Base-by-base conservation (phyloP, 768 basidiomycete genomes). In the Phlebiopsis gigantea region DNA sequence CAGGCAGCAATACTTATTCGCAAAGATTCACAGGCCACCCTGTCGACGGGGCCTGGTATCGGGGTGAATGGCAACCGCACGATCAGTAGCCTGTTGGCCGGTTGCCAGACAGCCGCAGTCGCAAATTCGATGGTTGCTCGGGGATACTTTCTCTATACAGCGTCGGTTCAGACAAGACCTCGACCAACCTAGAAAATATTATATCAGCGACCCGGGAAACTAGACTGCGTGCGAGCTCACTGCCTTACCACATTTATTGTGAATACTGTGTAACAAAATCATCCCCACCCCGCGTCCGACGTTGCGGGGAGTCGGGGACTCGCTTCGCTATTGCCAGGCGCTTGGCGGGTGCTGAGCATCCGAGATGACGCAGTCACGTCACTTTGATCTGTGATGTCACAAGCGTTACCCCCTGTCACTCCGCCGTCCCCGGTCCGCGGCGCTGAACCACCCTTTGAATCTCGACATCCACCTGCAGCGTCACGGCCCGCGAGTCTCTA, bases 91-190 rank as follows among this genome's bases (percentile, higher is more conserved):
- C 26, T 48, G 26, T 15, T 15, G 15, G 29, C 34, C 34, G 31
- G 50, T 51, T 51, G 50, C 50, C 24, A 51, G 29, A 51, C 50
- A 15, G 29, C 31, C 31, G 24, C 44, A n/a, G n/a, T n/a, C 12
- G 31, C 48, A 50, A 50, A 22, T 51, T 31, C 30, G 50, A 51
- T 51, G 31, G 50, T 51, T 51, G 50, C 50, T 29, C 17, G 12
- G 34, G 34, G 34, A 39, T 10, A 39, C 34, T 39, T 39, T 39
- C 34, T 17, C 34, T 12, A 39, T 12, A 17, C 34, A 39, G 12
- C 17, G 17, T 9, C 34, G 34, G 34, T 39, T 17, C 12, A 39
- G 34, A 39, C 34, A 39, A 12, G 34, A 10, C 17, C 34, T 39
- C 34, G 34, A 39, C 34, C 34, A 39, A 39, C 34, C 34, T 39